Evolutionary conservation across 169 alveolate genomes (phyloP).

Genomic region (Plasmodium blacklocki): DNA sequence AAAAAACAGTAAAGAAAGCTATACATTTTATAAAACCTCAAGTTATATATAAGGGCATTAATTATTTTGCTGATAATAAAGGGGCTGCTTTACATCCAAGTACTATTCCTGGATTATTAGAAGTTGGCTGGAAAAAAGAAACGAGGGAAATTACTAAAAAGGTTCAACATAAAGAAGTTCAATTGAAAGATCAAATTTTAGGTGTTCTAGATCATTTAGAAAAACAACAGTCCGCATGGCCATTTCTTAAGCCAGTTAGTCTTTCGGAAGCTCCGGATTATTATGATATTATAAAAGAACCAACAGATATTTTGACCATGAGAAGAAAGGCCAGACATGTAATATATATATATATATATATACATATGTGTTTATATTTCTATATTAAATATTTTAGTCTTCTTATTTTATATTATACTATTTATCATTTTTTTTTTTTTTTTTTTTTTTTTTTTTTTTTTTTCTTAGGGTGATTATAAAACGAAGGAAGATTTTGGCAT

Average conservation of each 20-base stretch:
- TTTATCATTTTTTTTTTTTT: not conserved
- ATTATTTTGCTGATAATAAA: slow-evolving; percentile 79
- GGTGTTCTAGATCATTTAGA: slow-evolving; percentile 85
- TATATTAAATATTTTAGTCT: not conserved
- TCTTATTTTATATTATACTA: not conserved
- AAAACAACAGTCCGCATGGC: slow-evolving; percentile 93
- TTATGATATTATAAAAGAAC: slow-evolving; percentile 96
- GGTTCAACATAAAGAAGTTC: slow-evolving; percentile 75
- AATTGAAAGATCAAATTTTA: slow-evolving; percentile 89
- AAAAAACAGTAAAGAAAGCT: slow-evolving; percentile 88
- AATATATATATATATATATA: not conserved
- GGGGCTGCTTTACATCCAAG: slow-evolving; percentile 81
- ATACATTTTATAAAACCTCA: slow-evolving; percentile 89
- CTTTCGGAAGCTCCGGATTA: slow-evolving; percentile 97
- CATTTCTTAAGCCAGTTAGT: slow-evolving; percentile 97
- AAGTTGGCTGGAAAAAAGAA: slow-evolving; percentile 93
- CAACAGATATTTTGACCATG: slow-evolving; percentile 97
- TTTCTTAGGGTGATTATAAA: slow-evolving; percentile 91
- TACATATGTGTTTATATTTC: no score
- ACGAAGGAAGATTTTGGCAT: slow-evolving; percentile 92
- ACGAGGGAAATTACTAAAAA: slow-evolving; percentile 65
- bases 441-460: not conserved
- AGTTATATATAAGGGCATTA: slow-evolving; percentile 89
- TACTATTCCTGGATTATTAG: slow-evolving; percentile 94
- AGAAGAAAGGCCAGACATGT: slow-evolving; percentile 88